Evolutionary conservation across 495 filamentous ascomycete genomes (phyloP), one percentile per base, ranked within the genome.

Genomic region (Xylaria castorea): DNA sequence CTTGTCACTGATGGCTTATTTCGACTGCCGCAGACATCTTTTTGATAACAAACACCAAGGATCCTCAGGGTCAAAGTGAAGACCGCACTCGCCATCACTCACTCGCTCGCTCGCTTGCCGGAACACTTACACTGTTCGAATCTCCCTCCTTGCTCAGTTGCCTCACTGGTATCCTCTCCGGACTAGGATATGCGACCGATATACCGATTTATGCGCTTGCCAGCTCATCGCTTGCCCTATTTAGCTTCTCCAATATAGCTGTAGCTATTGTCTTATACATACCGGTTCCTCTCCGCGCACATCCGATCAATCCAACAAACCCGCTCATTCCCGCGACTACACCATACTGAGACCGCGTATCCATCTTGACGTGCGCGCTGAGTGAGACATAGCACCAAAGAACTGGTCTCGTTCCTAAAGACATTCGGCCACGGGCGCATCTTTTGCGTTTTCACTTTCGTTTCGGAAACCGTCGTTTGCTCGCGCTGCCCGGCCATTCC

Each of bases 201-300:
- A 34, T 55, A 55, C 48, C 22, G 48, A 9, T 12, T 1, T 34
- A 71, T 71, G 60, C 69, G 48, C 60, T 65, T 71, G 69, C 61
- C 69, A 71, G 38, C 69, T 65, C 69, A 71, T 57, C 60, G 55
- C 57, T 64, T 42, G 22, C 42, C n/a, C 44, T 8, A 53, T 27
- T 53, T 71, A 48, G 57, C 58, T 64, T 63, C 58, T 64, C 42
- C 32, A 50, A 64, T 63, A 63, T 70, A 71, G 48, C 50, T 71
- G 60, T 36, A 65, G 18, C 61, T 18, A 25, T 27, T 64, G n/a
- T 71, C 58, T 50, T 55, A 65, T 36, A 48, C 22, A n/a, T 20
- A 20, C 34, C 60, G 38, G 38, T n/a, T 53, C 69, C 48, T 65
- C 46, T 53, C 68, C 46, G 61, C 68, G 36, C 46, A 48, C 40